phyloP scores from a whole-genome alignment of 169 alveolate genomes.

The Plasmodium inui region DNA sequence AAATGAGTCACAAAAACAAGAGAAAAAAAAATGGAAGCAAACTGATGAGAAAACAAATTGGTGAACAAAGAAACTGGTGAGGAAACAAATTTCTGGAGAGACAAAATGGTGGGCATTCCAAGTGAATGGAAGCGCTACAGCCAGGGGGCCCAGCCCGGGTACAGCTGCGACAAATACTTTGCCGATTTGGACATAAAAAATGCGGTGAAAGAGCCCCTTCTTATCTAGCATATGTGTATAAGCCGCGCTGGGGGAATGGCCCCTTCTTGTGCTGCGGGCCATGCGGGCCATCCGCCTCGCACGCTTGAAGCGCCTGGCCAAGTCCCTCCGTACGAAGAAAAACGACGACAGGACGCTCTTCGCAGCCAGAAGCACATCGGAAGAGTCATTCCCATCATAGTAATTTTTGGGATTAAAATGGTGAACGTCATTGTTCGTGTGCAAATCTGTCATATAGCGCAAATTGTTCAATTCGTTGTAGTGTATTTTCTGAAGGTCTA shows the following conservation, averaged over 20 bases:
- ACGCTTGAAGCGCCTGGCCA: not conserved
- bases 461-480: conserved; percentile 15
- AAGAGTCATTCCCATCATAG: conserved; percentile 7
- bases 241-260: too few relatives aligned
- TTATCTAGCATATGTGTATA: not conserved
- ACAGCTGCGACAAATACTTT: conserved; percentile 9
- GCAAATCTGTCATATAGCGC: not conserved
- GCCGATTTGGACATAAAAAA: conserved; percentile 4
- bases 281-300: not conserved
- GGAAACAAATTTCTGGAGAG: not conserved
- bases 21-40: not conserved
- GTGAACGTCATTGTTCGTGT: conserved; percentile 1
- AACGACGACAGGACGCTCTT: not conserved
- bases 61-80: not conserved
- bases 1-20: not conserved
- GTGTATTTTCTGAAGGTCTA: not conserved
- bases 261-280: too few relatives aligned
- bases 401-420: not conserved
- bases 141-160: conserved; percentile 26
- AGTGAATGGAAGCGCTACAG: not conserved
- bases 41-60: too few relatives aligned
- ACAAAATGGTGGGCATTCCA: not conserved
- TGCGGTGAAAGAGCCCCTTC: not conserved
- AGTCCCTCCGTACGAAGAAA: not conserved
- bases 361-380: not conserved